Evolutionary conservation across 2,329 filamentous ascomycete genomes (phyloP).

Genomic region (Colletotrichum truncatum): DNA sequence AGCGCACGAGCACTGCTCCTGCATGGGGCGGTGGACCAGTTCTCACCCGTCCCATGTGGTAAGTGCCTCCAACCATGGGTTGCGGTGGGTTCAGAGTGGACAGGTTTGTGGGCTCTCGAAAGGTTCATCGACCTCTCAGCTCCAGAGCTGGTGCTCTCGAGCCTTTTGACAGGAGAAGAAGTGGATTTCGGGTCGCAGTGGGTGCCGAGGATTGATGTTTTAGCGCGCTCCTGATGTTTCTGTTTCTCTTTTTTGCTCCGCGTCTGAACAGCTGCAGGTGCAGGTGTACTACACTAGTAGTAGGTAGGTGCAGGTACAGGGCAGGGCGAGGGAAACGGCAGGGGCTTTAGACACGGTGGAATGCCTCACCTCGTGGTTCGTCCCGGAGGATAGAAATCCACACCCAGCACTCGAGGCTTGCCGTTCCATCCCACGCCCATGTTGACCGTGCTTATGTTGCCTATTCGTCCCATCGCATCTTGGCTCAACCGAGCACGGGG

Average conservation of each 20-base stretch:
- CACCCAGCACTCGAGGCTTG: neutral
- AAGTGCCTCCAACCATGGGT: neutral
- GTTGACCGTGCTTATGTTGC: no score
- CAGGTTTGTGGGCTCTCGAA: neutral
- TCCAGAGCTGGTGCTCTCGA: conserved; percentile 2
- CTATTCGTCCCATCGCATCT: no score
- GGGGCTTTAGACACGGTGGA: neutral
- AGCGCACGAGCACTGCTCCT: conserved; percentile 10
- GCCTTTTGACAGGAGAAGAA: conserved; percentile 18
- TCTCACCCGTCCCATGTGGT: conserved; percentile 17
- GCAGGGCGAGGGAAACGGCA: no score
- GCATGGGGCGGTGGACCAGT: conserved; percentile 2
- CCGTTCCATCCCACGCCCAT: neutral
- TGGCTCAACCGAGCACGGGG: no score
- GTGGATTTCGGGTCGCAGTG: conserved; percentile 25
- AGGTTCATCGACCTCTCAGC: conserved; percentile 1
- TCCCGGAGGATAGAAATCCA: neutral
- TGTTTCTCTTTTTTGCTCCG: neutral
- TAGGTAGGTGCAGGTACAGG: conserved; percentile 19
- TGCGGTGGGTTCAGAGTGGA: neutral
- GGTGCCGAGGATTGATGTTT: conserved; percentile 25
- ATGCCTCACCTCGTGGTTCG: conserved; percentile 11
- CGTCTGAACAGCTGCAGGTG: conserved; percentile 12
- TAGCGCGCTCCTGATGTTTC: conserved; percentile 27
- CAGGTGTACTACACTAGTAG: no score